These are phyloP conservation scores for Coemansia sp. DNA, from an alignment of 192 early-diverging fungal genomes.

Conservation along the genomic window DNA sequence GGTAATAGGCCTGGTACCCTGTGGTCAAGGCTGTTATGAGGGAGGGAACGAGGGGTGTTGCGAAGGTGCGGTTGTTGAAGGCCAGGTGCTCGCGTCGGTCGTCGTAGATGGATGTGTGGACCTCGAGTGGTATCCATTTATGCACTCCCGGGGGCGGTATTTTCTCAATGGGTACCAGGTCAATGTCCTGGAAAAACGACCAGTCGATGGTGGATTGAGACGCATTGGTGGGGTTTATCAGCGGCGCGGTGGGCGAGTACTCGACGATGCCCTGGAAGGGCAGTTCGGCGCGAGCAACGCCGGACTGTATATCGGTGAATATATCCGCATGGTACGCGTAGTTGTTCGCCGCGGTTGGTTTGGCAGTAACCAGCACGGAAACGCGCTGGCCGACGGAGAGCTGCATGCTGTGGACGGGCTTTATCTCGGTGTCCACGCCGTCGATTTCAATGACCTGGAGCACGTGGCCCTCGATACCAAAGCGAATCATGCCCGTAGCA, in stretches of 20 bases:
- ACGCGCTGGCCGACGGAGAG: slow-evolving; percentile 72
- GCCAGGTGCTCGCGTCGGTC: slow-evolving; percentile 73
- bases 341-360: slow-evolving; percentile 55
- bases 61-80: slow-evolving; percentile 72
- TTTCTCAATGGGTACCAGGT: slow-evolving; percentile 54
- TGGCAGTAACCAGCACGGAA: slow-evolving; percentile 76
- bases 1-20: slow-evolving; percentile 54
- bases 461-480: slow-evolving; percentile 75
- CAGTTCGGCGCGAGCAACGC: slow-evolving; percentile 28
- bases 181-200: slow-evolving; percentile 58
- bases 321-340: slow-evolving; percentile 72
- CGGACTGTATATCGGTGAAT: slow-evolving; percentile 42
- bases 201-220: slow-evolving; percentile 32
- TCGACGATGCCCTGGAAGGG: slow-evolving; percentile 39
- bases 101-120: slow-evolving; percentile 57
- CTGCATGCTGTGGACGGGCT: slow-evolving; percentile 52
- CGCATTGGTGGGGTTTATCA: slow-evolving; percentile 11
- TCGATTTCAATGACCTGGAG: slow-evolving; percentile 81
- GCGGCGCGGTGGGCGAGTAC: slow-evolving; percentile 20
- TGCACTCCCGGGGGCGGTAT: slow-evolving; percentile 28
- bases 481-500: slow-evolving; percentile 64
- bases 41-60: slow-evolving; percentile 60
- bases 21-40: slow-evolving; percentile 63
- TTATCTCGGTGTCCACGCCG: slow-evolving; percentile 61
- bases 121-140: slow-evolving; percentile 54